phyloP scores from a whole-genome alignment of 768 basidiomycete species.

The Amanita thiersii region DNA sequence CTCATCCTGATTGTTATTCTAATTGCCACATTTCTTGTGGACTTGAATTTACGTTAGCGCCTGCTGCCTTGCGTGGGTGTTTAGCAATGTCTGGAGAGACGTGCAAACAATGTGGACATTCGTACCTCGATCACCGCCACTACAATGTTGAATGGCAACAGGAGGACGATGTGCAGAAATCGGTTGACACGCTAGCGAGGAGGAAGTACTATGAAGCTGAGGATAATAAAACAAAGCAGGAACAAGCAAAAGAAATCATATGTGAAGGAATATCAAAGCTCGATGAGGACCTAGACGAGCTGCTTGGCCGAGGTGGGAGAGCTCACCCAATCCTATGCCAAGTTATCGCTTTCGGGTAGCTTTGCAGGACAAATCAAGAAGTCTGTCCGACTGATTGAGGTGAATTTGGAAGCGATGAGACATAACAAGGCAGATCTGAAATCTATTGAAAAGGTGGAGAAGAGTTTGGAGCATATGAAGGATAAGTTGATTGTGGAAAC shows the following conservation, averaged over 20 bases:
- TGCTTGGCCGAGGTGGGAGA: not conserved
- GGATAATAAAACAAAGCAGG: not conserved
- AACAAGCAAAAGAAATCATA: not conserved
- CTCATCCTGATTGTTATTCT: slow-evolving; percentile 9
- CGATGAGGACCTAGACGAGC: not conserved
- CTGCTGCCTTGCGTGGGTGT: slow-evolving; percentile 1
- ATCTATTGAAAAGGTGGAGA: slow-evolving; percentile 1
- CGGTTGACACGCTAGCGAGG: slow-evolving; percentile 12
- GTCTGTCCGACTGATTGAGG: not conserved
- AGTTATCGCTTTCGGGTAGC: not conserved
- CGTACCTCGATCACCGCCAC: slow-evolving; percentile 11
- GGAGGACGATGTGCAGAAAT: slow-evolving; percentile 1
- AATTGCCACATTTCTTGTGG: slow-evolving; percentile 11
- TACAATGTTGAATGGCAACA: slow-evolving; percentile 7
- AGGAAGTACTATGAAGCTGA: slow-evolving; percentile 7
- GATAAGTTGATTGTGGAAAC: not conserved
- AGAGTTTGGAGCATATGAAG: slow-evolving; percentile 3
- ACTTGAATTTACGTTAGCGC: slow-evolving; percentile 11
- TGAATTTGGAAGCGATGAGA: not conserved
- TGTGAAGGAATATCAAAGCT: not conserved
- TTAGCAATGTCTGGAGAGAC: slow-evolving; percentile 3
- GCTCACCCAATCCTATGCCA: not conserved
- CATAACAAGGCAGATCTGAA: not conserved
- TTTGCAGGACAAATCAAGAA: slow-evolving; percentile 3
- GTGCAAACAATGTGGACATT: slow-evolving; percentile 13